Evolutionary conservation across 495 filamentous ascomycete species (phyloP).

Genomic region (Tuber indicum): DNA sequence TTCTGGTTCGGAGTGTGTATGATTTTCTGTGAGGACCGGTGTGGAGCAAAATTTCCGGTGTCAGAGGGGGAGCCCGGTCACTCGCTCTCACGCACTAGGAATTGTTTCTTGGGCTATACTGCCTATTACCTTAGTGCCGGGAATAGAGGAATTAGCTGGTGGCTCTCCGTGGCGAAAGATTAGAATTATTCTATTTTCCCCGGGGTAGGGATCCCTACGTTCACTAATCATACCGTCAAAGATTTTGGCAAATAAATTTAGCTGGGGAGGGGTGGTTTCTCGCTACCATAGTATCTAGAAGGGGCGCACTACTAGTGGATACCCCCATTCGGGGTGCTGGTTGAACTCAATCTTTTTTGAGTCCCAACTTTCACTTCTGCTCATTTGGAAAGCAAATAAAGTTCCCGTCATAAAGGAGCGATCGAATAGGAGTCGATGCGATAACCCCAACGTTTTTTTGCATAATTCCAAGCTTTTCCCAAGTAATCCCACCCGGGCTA

Average conservation of each 20-base stretch:
- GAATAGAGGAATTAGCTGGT: neutral
- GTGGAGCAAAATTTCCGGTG: neutral
- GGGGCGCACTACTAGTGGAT: no score
- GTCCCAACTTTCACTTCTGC: no score
- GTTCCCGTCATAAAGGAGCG: no score
- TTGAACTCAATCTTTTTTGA: no score
- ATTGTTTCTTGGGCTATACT: neutral
- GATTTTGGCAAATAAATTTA: neutral
- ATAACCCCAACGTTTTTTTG: no score
- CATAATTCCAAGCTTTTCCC: no score
- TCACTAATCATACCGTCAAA: neutral
- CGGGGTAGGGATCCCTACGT: neutral
- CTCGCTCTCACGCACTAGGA: neutral
- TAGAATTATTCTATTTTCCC: neutral
- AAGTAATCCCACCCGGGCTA: no score
- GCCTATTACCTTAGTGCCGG: neutral
- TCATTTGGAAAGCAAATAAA: no score
- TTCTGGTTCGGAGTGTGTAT: neutral
- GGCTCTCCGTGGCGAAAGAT: neutral
- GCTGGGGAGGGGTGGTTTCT: neutral
- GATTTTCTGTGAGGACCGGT: neutral
- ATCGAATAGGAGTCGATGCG: no score
- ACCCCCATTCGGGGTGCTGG: no score
- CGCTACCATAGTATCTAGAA: no score
- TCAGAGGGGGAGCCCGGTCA: neutral